phyloP scores from a whole-genome alignment of 169 alveolate genomes.

The Prorocentrum cordatum region DNA sequence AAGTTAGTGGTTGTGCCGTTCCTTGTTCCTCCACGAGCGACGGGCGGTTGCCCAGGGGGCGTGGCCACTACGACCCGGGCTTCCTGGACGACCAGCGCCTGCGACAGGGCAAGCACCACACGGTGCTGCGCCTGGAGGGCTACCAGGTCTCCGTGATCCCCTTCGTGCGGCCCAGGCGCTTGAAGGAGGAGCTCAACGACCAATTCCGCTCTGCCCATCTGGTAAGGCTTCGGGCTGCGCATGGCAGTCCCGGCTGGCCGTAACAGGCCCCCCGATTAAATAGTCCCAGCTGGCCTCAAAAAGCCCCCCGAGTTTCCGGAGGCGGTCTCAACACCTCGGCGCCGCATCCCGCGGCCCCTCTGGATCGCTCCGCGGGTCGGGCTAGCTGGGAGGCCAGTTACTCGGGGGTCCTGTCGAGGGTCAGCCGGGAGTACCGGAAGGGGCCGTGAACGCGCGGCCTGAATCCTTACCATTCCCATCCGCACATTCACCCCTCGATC shows the following conservation, averaged over 20 bases:
- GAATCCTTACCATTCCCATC: neutral
- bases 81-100: constrained; percentile 26
- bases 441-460: neutral
- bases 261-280: no score
- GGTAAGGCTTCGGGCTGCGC: no score
- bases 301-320: no score
- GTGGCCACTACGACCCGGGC: constrained; percentile 27
- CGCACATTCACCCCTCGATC: constrained; percentile 9
- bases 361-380: neutral
- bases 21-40: no score
- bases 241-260: no score
- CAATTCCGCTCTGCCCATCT: constrained; percentile 4
- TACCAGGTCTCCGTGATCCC: constrained; percentile 30
- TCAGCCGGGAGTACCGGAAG: neutral
- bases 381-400: neutral
- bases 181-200: constrained; percentile 44
- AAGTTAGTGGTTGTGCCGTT: no score
- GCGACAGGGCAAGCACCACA: constrained; percentile 61
- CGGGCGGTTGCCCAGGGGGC: no score
- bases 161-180: neutral
- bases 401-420: neutral
- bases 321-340: neutral
- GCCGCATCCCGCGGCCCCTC: neutral
- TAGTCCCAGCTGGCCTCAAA: no score
- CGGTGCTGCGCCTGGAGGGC: constrained; percentile 9